Evolutionary conservation across 2,329 filamentous ascomycete species (phyloP), one percentile per base, ranked within the genome.

Genomic region (Botrytis tulipae): DNA sequence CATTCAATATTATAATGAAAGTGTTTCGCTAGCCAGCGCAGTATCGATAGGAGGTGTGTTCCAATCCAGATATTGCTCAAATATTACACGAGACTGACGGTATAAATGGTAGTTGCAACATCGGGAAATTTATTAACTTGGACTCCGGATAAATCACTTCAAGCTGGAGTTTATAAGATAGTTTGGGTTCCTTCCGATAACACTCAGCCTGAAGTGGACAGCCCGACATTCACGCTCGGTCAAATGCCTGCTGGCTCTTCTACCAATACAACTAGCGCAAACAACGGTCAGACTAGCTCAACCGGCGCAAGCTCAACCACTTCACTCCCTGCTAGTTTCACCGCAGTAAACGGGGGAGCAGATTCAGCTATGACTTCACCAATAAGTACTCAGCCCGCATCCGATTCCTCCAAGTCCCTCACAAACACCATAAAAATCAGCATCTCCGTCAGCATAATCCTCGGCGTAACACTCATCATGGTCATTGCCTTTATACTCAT

Each of bases 1-100:
- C 12, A 7, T 48, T 35, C 44, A 66, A 37, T 66, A 66, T 18
- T 66, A 66, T 35, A 37, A 66, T 66, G 63, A 32, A 16, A 66
- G 44, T 25, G 16, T 48, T 37, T 32, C 63, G 44, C 63, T 66
- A 48, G 63, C 44, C 22, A 25, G n/a, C 5, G 63, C 63, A 1
- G 42, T 48, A 35, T 48, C 63, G 0, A 66, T 66, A 48, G 63
- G 63, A 48, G 63, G 63, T 66, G 20, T 66, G 63, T 66, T 48
- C 22, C 22, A 66, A 25, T 5, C 25, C 7, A 4, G 16, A 6
- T 14, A 18, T 25, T 12, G n/a, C 40, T 37, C 14, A 32, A 37
- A 1, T 9, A 9, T 48, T 66, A 48, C 6, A 16, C 14, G 2
- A 35, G 16, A 48, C 44, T 66, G 63, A 66, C 63, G 32, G 6